A percentile compares a stretch with the other conserved stretches of the same genome.
Evolutionary conservation across 352 stramenopile species (phyloP).

Genomic region (Globisporangium nunn): DNA sequence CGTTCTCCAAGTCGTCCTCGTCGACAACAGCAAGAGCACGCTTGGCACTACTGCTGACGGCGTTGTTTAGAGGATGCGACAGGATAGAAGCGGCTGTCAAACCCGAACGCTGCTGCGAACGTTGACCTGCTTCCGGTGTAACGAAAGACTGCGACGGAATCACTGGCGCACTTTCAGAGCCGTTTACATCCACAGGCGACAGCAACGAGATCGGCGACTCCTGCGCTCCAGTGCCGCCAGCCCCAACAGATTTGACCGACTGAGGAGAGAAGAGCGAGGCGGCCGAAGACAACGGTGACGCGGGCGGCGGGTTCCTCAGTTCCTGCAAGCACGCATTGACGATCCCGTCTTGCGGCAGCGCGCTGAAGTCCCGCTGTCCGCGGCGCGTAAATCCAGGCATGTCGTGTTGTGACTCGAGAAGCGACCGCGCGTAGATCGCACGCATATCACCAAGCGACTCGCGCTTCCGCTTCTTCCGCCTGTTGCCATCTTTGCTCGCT

Average conservation of each 20-base stretch:
- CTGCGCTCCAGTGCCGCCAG: not conserved
- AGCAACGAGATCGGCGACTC: slow-evolving; percentile 13
- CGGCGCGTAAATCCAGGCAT: slow-evolving; percentile 28
- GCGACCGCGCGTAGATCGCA: slow-evolving; percentile 62
- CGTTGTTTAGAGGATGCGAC: not conserved
- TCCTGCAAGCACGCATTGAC: slow-evolving; percentile 58
- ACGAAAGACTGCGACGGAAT: not conserved
- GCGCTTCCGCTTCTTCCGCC: slow-evolving; percentile 18
- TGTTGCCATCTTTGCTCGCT: not conserved
- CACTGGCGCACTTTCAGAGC: not conserved
- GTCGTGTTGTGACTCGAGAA: slow-evolving; percentile 50
- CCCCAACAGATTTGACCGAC: slow-evolving; percentile 3
- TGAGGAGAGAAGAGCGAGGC: slow-evolving; percentile 8
- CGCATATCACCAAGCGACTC: slow-evolving; percentile 51
- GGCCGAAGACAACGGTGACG: slow-evolving; percentile 1
- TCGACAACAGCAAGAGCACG: not conserved
- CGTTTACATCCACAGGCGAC: not conserved
- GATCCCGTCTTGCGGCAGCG: slow-evolving; percentile 46
- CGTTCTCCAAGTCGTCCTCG: slow-evolving; percentile 12
- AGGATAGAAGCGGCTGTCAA: not conserved
- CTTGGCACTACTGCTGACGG: not conserved
- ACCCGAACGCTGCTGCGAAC: not conserved
- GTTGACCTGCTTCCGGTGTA: not conserved
- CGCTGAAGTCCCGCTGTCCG: slow-evolving; percentile 22
- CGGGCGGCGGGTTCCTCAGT: slow-evolving; percentile 17